A percentile compares a stretch with the other conserved stretches of the same genome.
Conservation (phyloP, 2,329 filamentous ascomycete species). For the Curvularia lunata region DNA sequence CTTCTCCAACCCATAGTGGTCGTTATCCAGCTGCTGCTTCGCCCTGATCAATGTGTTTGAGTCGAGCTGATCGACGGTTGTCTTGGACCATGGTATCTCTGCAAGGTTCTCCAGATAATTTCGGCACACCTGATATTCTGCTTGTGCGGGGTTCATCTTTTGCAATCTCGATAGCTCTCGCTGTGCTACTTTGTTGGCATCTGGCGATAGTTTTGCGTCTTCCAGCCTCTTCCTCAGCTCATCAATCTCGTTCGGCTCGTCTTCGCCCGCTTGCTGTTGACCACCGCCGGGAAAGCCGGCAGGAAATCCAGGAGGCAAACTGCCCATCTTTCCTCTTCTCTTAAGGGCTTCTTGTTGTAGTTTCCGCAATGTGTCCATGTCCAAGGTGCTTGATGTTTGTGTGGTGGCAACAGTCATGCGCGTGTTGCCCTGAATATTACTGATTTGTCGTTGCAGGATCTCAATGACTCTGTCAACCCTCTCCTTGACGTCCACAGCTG, state of each 20-base stretch:
- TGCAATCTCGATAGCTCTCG: conserved; percentile 85
- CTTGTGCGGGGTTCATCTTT: conserved; percentile 96
- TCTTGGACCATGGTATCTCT: conserved; percentile 89
- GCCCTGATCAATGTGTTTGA: conserved; percentile 78
- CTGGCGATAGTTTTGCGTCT: conserved; percentile 78
- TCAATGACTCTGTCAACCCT: conserved; percentile 83
- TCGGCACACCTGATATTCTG: conserved; percentile 91
- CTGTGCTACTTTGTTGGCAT: conserved; percentile 89
- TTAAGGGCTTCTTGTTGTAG: conserved; percentile 53
- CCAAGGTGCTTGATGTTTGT: conserved; percentile 56
- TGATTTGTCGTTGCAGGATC: conserved; percentile 80
- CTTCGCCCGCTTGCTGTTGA: conserved; percentile 62
- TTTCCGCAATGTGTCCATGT: conserved; percentile 53
- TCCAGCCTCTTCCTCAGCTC: conserved; percentile 89
- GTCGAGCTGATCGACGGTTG: conserved; percentile 85
- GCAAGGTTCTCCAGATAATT: conserved; percentile 93
- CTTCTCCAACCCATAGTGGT: conserved; percentile 95
- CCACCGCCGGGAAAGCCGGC: conserved; percentile 52
- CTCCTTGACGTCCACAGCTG: conserved; percentile 78
- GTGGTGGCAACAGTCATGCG: conserved; percentile 81
- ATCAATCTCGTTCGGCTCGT: conserved; percentile 87
- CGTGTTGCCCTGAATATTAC: conserved; percentile 83
- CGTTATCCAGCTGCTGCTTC: conserved; percentile 88
- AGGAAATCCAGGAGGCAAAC: conserved; percentile 48
- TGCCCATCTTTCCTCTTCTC: conserved; percentile 43